Evolutionary conservation across 2,329 filamentous ascomycete species (phyloP), one percentile per base, ranked within the genome.

Genomic region (Fusarium nodosum): DNA sequence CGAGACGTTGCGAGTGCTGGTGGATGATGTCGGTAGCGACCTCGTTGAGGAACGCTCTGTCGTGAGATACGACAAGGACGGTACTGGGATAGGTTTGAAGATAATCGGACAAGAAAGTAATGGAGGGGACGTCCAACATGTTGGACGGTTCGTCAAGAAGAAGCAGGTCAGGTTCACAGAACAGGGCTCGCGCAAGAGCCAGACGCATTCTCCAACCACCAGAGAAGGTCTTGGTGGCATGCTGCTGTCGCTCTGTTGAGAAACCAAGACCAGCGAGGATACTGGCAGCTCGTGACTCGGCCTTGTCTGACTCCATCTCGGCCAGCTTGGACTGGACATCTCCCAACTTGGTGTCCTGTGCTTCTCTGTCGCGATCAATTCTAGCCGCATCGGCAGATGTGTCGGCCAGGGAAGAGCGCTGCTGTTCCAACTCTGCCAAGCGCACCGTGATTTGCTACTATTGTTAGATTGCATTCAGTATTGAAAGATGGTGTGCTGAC

Each of bases 91-190:
- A 99, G 50, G 85, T 86, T 80, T 97, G 94, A 11, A 99, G 91
- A 78, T 99, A 99, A 77, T 94, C 95, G 48, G 95, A 92, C 79
- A 99, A 87, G 88, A 98, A 99, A 59, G 96, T 97, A 77, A 99
- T 98, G 26, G 96, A 98, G n/a, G 96, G 96, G 60, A 99, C 96
- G 82, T 98, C 96, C 93, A 99, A 94, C 95, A 98, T 98, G 90
- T 98, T 98, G 58, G 95, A 98, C 83, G 96, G 96, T 89, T 99
- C 96, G 84, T 99, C 96, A 74, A 99, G 93, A 79, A 99, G 87
- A 63, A 99, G 83, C 54, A 99, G 85, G 82, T 99, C 96, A 44
- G 96, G 96, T 79, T 99, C 96, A 83, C 96, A 99, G 85, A 99
- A 99, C 36, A 99, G 88, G 16, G 96, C 96, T 86, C 96, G 87